Conservation (phyloP, 768 basidiomycete genomes). For the Epithele typhae region DNA sequence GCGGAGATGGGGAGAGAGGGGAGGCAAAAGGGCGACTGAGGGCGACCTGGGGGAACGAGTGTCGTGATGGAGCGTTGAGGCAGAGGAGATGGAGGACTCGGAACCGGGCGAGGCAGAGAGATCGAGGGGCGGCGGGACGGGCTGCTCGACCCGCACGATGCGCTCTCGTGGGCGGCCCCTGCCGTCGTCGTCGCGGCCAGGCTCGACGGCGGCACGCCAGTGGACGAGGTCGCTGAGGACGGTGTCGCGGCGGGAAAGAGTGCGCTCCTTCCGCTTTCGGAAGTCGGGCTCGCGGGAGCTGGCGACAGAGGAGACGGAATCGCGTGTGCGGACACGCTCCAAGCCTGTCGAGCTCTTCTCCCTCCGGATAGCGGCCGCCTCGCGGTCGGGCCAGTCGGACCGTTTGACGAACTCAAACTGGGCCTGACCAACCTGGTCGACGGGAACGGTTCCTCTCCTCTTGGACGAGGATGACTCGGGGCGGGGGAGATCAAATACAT, state of each 20-base stretch:
- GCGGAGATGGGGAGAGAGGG: constrained; percentile 43
- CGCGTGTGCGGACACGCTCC: constrained; percentile 53
- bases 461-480: constrained; percentile 24
- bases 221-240: constrained; percentile 44
- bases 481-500: constrained; percentile 24
- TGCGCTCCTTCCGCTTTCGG: constrained; percentile 30
- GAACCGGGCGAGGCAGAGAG: constrained; percentile 26
- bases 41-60: constrained; percentile 17
- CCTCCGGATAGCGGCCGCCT: constrained; percentile 63
- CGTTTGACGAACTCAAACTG: constrained; percentile 81
- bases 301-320: constrained; percentile 29
- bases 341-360: constrained; percentile 62
- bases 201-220: constrained; percentile 52
- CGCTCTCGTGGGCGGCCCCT: constrained; percentile 66
- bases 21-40: constrained; percentile 26
- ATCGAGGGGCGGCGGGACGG: constrained; percentile 28
- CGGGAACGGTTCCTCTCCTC: constrained; percentile 33
- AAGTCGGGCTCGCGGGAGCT: constrained; percentile 20
- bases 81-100: constrained; percentile 16
- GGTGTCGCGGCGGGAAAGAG: constrained; percentile 39
- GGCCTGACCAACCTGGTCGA: constrained; percentile 56
- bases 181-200: constrained; percentile 35
- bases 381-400: constrained; percentile 82
- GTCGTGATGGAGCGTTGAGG: constrained; percentile 22
- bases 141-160: constrained; percentile 31